phyloP scores from a whole-genome alignment of 805 yeast genomes.

The Candida ulmi region DNA sequence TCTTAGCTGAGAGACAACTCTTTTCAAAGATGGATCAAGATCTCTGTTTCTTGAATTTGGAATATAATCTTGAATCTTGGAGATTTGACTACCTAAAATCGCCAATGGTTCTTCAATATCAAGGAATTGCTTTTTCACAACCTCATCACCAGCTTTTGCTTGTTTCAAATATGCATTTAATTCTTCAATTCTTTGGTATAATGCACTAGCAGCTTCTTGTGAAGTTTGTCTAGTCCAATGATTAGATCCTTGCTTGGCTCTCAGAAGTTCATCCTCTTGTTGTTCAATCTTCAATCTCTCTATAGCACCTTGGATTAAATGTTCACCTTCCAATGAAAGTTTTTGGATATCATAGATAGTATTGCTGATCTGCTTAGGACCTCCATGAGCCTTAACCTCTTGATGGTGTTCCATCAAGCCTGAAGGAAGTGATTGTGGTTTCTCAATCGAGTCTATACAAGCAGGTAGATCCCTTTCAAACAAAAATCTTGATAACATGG shows the following conservation, averaged over 20 bases:
- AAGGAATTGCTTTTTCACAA: constrained; percentile 40
- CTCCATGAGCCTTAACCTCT: constrained; percentile 49
- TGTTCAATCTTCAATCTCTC: constrained; percentile 44
- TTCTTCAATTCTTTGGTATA: constrained; percentile 35
- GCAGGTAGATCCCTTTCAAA: constrained; percentile 53
- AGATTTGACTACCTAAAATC: constrained; percentile 34
- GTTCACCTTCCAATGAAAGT: constrained; percentile 34
- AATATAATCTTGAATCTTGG: constrained; percentile 21
- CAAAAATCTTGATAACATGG: constrained; percentile 37
- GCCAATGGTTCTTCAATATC: constrained; percentile 43
- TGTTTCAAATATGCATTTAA: constrained; percentile 45
- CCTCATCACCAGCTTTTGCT: constrained; percentile 58
- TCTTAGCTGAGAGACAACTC: constrained; percentile 29
- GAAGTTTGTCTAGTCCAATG: constrained; percentile 52
- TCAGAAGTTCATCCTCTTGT: constrained; percentile 48
- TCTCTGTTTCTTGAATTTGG: constrained; percentile 27
- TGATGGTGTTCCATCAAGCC: constrained; percentile 51
- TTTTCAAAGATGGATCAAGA: constrained; percentile 30
- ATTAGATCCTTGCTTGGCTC: constrained; percentile 44
- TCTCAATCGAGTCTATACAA: constrained; percentile 53
- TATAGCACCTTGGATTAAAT: constrained; percentile 39
- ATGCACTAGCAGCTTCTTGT: constrained; percentile 34
- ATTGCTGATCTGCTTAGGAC: constrained; percentile 35
- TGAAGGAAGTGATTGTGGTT: constrained; percentile 50
- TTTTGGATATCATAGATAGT: constrained; percentile 40